phyloP scores from a whole-genome alignment of 495 filamentous ascomycete genomes.

The Tricharina praecox region DNA sequence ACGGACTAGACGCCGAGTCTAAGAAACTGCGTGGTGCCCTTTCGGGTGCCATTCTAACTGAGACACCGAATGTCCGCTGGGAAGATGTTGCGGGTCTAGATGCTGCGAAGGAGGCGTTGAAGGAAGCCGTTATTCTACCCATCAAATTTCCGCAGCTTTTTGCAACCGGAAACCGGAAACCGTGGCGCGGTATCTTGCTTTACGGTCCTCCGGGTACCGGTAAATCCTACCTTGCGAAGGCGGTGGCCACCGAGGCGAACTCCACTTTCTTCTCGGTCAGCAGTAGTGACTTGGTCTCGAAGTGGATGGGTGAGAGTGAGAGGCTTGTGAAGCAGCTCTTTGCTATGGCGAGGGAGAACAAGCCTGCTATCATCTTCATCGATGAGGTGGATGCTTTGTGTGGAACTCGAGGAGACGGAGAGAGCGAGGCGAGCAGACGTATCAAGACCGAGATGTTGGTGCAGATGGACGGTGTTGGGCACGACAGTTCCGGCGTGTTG shows the following conservation, averaged over 20 bases:
- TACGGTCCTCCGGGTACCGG: conserved; percentile 95
- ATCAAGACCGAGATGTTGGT: conserved; percentile 98
- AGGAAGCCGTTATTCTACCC: conserved; percentile 90
- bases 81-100: conserved; percentile 97
- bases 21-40: conserved; percentile 89
- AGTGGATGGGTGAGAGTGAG: conserved; percentile 99
- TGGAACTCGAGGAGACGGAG: conserved; percentile 88
- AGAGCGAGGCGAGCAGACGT: conserved; percentile 87
- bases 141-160: conserved; percentile 98
- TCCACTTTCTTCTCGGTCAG: conserved; percentile 99
- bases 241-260: conserved; percentile 94
- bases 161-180: conserved; percentile 78
- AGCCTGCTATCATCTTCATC: conserved; percentile 97
- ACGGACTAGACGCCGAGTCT: conserved; percentile 65
- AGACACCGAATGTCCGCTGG: conserved; percentile 91
- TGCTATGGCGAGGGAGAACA: conserved; percentile 95
- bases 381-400: conserved; percentile 97
- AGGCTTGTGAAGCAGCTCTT: conserved; percentile 96
- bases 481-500: conserved; percentile 80
- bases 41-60: conserved; percentile 77
- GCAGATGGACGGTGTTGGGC: conserved; percentile 97
- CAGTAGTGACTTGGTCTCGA: conserved; percentile 88
- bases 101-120: conserved; percentile 85
- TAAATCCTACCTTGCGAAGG: conserved; percentile 92
- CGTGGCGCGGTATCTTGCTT: conserved; percentile 93